A percentile compares a stretch with the other conserved stretches of the same genome.
These are phyloP conservation scores for Aspergillus quadricinctus DNA, from an alignment of 2,329 filamentous ascomycete species.

Conservation along the genomic window DNA sequence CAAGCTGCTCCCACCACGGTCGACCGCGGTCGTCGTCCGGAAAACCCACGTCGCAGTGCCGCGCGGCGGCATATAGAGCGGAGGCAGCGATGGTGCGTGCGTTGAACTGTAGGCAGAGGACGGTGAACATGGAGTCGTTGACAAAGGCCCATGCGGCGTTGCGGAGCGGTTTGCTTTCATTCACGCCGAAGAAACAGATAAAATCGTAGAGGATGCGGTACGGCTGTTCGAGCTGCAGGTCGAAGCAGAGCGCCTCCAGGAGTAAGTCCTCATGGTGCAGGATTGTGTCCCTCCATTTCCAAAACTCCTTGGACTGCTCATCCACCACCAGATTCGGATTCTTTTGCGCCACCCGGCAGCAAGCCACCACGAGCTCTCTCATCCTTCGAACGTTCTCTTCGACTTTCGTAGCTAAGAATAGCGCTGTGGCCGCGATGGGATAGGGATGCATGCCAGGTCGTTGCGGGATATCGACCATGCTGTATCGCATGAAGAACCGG, in stretches of 20 bases:
- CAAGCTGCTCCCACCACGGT: conserved; percentile 82
- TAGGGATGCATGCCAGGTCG: conserved; percentile 79
- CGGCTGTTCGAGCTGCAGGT: conserved; percentile 83
- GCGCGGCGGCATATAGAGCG: conserved; percentile 80
- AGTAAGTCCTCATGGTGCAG: conserved; percentile 88
- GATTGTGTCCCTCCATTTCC: conserved; percentile 95
- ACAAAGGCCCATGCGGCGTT: conserved; percentile 92
- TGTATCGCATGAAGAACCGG: conserved; percentile 88
- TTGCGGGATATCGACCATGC: conserved; percentile 68
- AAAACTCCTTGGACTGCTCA: conserved; percentile 97
- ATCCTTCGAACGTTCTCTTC: conserved; percentile 97
- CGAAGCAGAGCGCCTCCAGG: conserved; percentile 88
- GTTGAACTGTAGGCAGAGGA: conserved; percentile 75
- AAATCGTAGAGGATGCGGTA: conserved; percentile 81
- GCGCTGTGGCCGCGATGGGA: conserved; percentile 81
- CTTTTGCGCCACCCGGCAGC: conserved; percentile 92
- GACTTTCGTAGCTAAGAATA: conserved; percentile 95
- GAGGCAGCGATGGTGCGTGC: conserved; percentile 78
- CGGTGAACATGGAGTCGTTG: conserved; percentile 82
- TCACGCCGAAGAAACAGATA: conserved; percentile 66
- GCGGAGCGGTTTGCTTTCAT: conserved; percentile 75
- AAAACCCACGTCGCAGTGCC: conserved; percentile 68
- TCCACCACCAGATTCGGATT: conserved; percentile 85
- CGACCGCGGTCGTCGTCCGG: conserved; percentile 67
- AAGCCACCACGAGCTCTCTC: conserved; percentile 87